Evolutionary conservation across 371 early-diverging fungal species (phyloP), one percentile per base, ranked within the genome.

Genomic region (Actinomortierella wolfii): DNA sequence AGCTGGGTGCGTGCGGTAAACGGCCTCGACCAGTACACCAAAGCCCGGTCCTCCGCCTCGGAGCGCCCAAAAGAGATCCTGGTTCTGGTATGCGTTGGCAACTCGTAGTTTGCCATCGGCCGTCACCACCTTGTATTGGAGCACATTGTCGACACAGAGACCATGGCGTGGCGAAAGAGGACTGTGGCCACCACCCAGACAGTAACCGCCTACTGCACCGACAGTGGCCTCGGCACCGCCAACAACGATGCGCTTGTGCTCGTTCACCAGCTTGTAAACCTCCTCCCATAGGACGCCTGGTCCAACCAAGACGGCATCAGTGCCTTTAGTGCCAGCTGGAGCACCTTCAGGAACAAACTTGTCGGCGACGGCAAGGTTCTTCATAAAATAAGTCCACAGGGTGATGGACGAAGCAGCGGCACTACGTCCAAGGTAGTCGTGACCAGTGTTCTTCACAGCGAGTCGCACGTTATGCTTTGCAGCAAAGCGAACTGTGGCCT

Each of bases 371-470:
- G 48, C 58, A 20, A 76, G 69, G 1, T 51, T 45, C 20, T 65
- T 59, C 25, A 81, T 47, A 42, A 68, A 28, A 43, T 77, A 76
- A 6, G 68, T 76, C 78, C 78, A 77, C 39, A 81, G 51, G 8
- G 54, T 61, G 42, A 81, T 52, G 9, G 79, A 58, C 18, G 61
- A 59, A 2, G 73, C 54, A n/a, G 74, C 76, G 2, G 66, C 63
- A 46, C 62, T 65, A 20, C 75, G 73, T 3, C 79, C 79, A 6
- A 58, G 39, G 46, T 41, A 69, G 46, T 77, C 77, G 51, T 81
- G 79, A 13, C 81, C 81, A 3, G 81, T 65, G 54, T 76, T 78
- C 49, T 76, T 76, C 42, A 81, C 74, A 24, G 63, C 68, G 20
- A 81, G 50, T 2, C 66, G 54, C 42, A 81, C 51, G 39, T 67